Evolutionary conservation across 1,284 basidiomycete genomes (phyloP).

Genomic region (Paramarasmius palmivorus): DNA sequence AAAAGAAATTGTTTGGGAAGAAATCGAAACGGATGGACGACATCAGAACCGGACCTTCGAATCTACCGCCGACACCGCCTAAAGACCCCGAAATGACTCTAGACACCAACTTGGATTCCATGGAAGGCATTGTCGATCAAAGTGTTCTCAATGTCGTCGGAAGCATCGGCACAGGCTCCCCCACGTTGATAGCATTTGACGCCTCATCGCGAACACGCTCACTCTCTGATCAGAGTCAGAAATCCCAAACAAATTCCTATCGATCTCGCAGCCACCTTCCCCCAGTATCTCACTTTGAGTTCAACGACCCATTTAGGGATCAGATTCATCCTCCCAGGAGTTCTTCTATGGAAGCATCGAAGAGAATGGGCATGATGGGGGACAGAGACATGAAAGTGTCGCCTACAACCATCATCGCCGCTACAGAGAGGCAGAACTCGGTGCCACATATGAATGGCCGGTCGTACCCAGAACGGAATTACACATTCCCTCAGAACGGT

Average conservation of each 20-base stretch:
- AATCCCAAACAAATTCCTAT: neutral
- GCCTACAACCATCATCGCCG: constrained; percentile 13
- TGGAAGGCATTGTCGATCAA: constrained; percentile 17
- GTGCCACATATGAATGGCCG: neutral
- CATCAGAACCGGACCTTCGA: neutral
- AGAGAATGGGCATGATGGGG: neutral
- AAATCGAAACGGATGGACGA: neutral
- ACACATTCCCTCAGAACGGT: neutral
- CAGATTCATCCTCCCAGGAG: neutral
- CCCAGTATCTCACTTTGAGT: neutral
- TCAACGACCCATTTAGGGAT: constrained; percentile 6
- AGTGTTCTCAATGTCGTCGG: neutral
- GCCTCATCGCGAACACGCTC: constrained; percentile 6
- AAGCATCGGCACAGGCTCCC: neutral
- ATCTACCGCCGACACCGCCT: constrained; percentile 4
- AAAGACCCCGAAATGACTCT: constrained; percentile 12
- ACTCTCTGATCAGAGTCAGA: constrained; percentile 7
- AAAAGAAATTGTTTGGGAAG: neutral
- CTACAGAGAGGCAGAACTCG: neutral
- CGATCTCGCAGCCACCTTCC: neutral
- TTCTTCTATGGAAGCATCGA: neutral
- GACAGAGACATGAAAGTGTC: constrained; percentile 14
- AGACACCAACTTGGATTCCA: constrained; percentile 16
- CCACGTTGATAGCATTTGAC: neutral
- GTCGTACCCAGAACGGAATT: constrained; percentile 1